Base-by-base conservation (phyloP, 2,329 filamentous ascomycete species). In the Alternaria sp. region DNA sequence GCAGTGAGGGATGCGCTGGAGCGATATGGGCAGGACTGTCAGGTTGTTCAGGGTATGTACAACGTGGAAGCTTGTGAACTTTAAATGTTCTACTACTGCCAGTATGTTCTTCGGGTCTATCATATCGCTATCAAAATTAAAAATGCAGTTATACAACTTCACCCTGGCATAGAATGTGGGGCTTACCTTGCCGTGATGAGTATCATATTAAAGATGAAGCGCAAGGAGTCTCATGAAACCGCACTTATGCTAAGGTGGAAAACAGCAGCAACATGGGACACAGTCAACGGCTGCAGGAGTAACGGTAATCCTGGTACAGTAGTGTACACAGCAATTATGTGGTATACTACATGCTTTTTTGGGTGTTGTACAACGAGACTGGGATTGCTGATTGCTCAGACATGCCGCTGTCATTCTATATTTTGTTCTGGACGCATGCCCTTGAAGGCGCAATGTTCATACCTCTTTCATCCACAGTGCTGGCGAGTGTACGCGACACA, bases 41-140 rank as follows among this genome's bases (percentile, higher is more conserved):
- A 59, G 9, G 58, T 74, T 59, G 74, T 78, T 13, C 66, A 77
- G 61, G 62, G 63, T 1, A 69, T 79, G 70, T 77, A 71, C 30
- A 71, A 32, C 15, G 67, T 79, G 3, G 72, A 78, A 9, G 57
- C 75, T 43, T 77, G 72, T 53, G 69, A 73, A 15, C 59, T 73
- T 4, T 72, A 36, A 57, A 10, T 5, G 15, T 12, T n/a, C 12
- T 12, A 23, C 5, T 17, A 4, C 28, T 36, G 11, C 19, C 0
- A 36, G 3, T 10, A 23, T 12, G 28, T 23, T 8, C 7, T 36
- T n/a, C 13, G 6, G 13, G 28, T 26, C 6, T 23, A 4, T 12
- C 12, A 11, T n/a, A 23, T 36, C 13, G 10, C 12, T 17, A 36
- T 1, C 49, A 40, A 12, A 5, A 13, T 19, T 12, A n/a, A 5